Percentiles rank a stretch among this genome's conserved stretches.
phyloP scores from a whole-genome alignment of 1,284 basidiomycete species.

The Ceratobasidium sp. region DNA sequence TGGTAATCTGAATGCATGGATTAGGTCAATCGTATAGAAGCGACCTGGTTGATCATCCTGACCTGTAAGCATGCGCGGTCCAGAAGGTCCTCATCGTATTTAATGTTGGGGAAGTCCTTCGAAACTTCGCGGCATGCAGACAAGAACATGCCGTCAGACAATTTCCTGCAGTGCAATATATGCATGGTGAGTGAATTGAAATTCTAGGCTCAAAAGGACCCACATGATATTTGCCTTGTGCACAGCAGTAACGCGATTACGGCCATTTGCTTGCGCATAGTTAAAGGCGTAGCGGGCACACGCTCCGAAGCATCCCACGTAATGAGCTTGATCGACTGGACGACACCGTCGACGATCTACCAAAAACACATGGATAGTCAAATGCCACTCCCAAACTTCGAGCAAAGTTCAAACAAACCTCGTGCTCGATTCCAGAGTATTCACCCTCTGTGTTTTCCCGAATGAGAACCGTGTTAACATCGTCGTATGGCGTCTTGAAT shows the following conservation, averaged over 20 bases:
- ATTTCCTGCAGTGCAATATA: conserved; percentile 72
- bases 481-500: conserved; percentile 97
- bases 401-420: conserved; percentile 59
- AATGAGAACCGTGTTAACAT: conserved; percentile 98
- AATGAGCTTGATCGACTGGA: conserved; percentile 99
- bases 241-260: conserved; percentile 95
- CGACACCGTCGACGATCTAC: conserved; percentile 94
- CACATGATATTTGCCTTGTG: conserved; percentile 99
- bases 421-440: conserved; percentile 99
- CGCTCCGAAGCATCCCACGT: conserved; percentile 99
- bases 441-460: conserved; percentile 99
- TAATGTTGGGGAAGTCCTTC: conserved; percentile 93
- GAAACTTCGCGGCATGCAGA: conserved; percentile 96
- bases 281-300: conserved; percentile 99
- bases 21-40: conserved; percentile 4
- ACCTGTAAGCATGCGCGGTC: conserved; percentile 96
- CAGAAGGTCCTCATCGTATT: conserved; percentile 96
- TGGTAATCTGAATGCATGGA: conserved; percentile 66
- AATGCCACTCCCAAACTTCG: background rate
- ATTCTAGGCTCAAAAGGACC: conserved; percentile 44
- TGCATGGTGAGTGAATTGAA: conserved; percentile 4
- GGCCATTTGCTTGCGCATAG: conserved; percentile 87
- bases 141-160: conserved; percentile 99
- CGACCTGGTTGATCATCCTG: conserved; percentile 40
- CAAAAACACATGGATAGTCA: background rate